Base-by-base conservation (phyloP, 768 basidiomycete species). In the Boletus subcaerulescens region DNA sequence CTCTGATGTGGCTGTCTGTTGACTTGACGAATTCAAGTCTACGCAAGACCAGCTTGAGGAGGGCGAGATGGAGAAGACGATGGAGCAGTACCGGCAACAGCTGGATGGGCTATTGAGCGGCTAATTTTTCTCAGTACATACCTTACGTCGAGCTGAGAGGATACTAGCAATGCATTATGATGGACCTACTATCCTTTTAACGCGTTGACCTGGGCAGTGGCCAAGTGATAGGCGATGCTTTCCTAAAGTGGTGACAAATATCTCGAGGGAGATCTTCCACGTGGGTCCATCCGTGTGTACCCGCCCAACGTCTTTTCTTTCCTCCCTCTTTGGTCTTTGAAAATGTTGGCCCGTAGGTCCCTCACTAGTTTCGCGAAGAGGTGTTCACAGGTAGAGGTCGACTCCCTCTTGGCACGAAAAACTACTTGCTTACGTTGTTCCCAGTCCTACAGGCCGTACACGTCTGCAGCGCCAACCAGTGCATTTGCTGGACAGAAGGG, bases 401-500 rank as follows among this genome's bases (percentile, higher is more conserved):
- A n/a, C 17, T 36, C 26, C 17, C 38, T 48, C 31, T 43, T 32
- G 40, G 18, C 20, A 29, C 45, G 22, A 15, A 29, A 52, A 33
- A n/a, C 50, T 6, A 38, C 45, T 42, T 53, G 55, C 61, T 63
- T 41, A 63, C 52, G 41, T 63, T 54, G 49, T 55, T 46, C 54
- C 40, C 55, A 88, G 86, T 60, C 77, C 52, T 68, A 78, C 63
- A 79, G 89, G 65, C 72, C 74, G 52, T 91, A 87, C 67, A 89
- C 91, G 60, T 74, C 80, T 44, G 77, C 81, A 35, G 73, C 90
- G 48, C 89, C 95, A 31, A 93, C 94, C 47, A 91, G 92, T 68
- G 85, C 87, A 57, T 97, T 93, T 76, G 84, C 89, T 74, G 91
- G 91, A 53, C 83, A 91, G 78, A 96, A 95, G 79, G 86, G 84